Base-by-base conservation (phyloP, 176 grass and related monocot genomes). In the Oryza glumipatula region DNA sequence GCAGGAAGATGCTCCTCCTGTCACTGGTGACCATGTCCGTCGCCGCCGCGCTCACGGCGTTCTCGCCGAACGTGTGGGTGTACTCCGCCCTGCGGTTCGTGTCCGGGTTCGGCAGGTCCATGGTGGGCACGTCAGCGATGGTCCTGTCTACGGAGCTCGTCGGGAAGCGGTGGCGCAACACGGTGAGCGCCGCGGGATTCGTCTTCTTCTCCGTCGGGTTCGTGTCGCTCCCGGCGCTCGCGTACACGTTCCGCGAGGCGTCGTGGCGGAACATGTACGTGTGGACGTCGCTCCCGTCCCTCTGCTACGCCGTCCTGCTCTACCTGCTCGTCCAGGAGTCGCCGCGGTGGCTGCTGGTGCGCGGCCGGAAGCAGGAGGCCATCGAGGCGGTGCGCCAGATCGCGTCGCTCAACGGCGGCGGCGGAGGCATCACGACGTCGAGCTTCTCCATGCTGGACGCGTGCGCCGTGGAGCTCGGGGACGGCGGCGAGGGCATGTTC, bases 321-420 rank as follows among this genome's bases (percentile, higher is more conserved):
- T 49, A 85, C 71, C 83, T 85, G 39, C 28, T 86, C 77, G 86
- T 91, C 39, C 89, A 88, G 22, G 95, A 98, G 81, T 98, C 93
- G 23, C 95, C 95, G 21, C 83, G 93, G 68, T 98, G 95, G 95
- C 93, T 98, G n/a, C 76, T 95, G 26, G 93, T 98, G 82, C 93
- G 95, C 15, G 93, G 93, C 2, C 87, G 79, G 17, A 91, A 86
- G 83, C 86, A 92, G 38, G 93, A 98, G 70, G 93, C 95, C 72
- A 91, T 95, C 51, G 73, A 89, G 36, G 80, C 80, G 60, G 87
- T 98, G 22, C 88, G 73, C 82, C 80, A 83, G 66, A 89, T 98
- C 61, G 86, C 87, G 0, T 39, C 88, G 35, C 83, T 86, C 61
- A 92, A 89, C 33, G 87, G 83, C 30, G 30, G 30, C 61, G 79